Percentiles rank a stretch among this genome's conserved stretches.
phyloP scores from a whole-genome alignment of 331 rosid species.

The Cydonia oblonga region DNA sequence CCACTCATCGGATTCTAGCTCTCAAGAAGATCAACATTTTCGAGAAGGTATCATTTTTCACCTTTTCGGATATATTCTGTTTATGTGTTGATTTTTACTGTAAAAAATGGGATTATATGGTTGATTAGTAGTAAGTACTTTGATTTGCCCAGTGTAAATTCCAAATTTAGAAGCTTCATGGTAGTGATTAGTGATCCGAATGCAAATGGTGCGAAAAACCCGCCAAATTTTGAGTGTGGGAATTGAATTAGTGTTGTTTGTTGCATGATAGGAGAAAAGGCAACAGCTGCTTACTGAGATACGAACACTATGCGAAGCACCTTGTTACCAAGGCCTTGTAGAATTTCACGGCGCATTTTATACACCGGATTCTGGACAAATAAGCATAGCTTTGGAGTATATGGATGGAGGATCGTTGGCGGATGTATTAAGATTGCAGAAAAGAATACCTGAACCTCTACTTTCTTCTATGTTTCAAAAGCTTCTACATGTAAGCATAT shows the following conservation, averaged over 20 bases:
- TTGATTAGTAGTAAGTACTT: background rate
- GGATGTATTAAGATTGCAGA: constrained; percentile 54
- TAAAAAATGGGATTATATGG: background rate
- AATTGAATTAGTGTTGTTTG: background rate
- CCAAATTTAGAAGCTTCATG: background rate
- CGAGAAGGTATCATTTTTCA: constrained; percentile 50
- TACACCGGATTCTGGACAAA: constrained; percentile 96
- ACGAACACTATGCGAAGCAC: constrained; percentile 85
- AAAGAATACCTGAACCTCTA: constrained; percentile 66
- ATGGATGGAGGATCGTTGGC: constrained; percentile 97
- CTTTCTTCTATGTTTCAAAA: constrained; percentile 85
- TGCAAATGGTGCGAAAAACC: background rate
- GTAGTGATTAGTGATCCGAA: background rate
- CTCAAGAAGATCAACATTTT: constrained; percentile 89
- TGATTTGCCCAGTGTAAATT: background rate
- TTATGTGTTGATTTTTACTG: background rate
- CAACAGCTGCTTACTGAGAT: constrained; percentile 96
- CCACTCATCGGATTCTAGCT: constrained; percentile 72
- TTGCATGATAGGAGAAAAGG: constrained; percentile 69
- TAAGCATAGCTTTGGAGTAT: constrained; percentile 94
- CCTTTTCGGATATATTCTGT: background rate
- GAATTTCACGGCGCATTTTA: constrained; percentile 97
- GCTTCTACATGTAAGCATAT: constrained; percentile 54
- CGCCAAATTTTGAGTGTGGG: background rate
- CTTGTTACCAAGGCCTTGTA: constrained; percentile 83